Base-by-base conservation (phyloP, 352 stramenopile genomes). In the Globisporangium iwayamae region DNA sequence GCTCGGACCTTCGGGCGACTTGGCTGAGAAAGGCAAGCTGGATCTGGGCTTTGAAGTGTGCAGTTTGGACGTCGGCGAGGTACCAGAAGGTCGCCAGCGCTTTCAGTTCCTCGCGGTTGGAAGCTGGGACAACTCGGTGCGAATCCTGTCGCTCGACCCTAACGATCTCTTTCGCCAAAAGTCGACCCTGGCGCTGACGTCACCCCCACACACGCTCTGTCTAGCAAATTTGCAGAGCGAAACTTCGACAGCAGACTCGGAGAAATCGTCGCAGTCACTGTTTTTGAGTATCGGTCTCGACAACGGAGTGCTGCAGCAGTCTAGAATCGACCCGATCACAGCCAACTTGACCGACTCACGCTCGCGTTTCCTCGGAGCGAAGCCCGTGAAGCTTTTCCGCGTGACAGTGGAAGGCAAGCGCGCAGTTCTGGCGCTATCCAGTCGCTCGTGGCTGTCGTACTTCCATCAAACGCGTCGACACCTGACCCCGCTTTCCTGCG, bases 71-170 rank as follows among this genome's bases (percentile, higher is more conserved):
- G 85, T 99, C 28, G 97, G 96, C 30, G 83, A 92, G 28, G 87
- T 99, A n/a, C 94, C 93, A 9, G 83, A 93, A 57, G 97, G 97
- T 30, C 87, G 96, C 18, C 90, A 97, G 50, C 91, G 94, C 4
- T 97, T 96, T 69, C 84, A 96, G 52, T 99, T 99, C 73, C 85
- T 99, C 39, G 96, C 94, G n/a, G 87, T 99, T 39, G 98, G 97
- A 2, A 94, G 85, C 62, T 96, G 87, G 85, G 88, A 96, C 67
- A 94, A 93, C 73, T 93, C 87, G 2, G 88, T 93, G 34, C 91
- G 96, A 28, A 94, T 99, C 63, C 75, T 99, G 20, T 98, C 93
- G 16, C 75, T 99, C 43, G 96, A 97, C 59, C 94, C 96, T 4
- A 94, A 93, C 62, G 85, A 96, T 28, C 60, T 97, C 2, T 94